Percentiles rank a stretch among this genome's conserved stretches.
phyloP scores from a whole-genome alignment of 495 filamentous ascomycete species.

The Penicillium roqueforti region DNA sequence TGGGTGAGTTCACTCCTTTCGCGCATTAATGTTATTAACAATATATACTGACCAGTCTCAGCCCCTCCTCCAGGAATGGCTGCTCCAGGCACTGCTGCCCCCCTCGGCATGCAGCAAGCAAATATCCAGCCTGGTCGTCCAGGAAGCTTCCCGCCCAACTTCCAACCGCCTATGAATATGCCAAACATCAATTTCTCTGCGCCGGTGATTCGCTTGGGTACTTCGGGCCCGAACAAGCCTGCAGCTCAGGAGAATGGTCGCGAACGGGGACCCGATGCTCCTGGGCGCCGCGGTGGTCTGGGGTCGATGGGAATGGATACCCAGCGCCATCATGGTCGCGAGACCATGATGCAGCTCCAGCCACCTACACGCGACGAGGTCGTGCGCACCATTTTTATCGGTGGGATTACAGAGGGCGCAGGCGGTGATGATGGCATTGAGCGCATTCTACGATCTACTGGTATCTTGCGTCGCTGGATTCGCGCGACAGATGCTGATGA shows the following conservation, averaged over 20 bases:
- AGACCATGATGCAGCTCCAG: slow-evolving; percentile 71
- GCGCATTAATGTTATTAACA: slow-evolving; percentile 4
- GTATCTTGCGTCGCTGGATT: slow-evolving; percentile 79
- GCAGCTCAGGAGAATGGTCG: slow-evolving; percentile 49
- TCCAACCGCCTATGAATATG: slow-evolving; percentile 87
- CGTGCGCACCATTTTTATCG: slow-evolving; percentile 83
- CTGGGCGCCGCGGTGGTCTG: slow-evolving; percentile 60
- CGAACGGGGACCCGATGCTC: slow-evolving; percentile 43
- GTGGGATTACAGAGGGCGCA: slow-evolving; percentile 72
- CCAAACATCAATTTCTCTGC: slow-evolving; percentile 98
- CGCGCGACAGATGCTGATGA: slow-evolving; percentile 75
- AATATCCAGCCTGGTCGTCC: slow-evolving; percentile 66
- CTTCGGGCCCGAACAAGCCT: slow-evolving; percentile 61
- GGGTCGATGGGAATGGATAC: slow-evolving; percentile 63
- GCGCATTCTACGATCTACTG: slow-evolving; percentile 71
- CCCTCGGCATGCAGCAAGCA: slow-evolving; percentile 75
- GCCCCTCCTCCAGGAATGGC: slow-evolving; percentile 42
- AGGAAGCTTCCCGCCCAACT: slow-evolving; percentile 73
- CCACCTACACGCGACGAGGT: slow-evolving; percentile 90
- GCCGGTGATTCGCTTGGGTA: slow-evolving; percentile 89
- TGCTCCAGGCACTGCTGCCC: slow-evolving; percentile 72
- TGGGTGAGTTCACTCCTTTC: slow-evolving; percentile 58
- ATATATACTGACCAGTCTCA: slow-evolving; percentile 20
- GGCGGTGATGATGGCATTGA: slow-evolving; percentile 81
- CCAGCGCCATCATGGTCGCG: slow-evolving; percentile 64